Percentiles rank a stretch among this genome's conserved stretches.
Evolutionary conservation across 75 land plant genomes (phyloP).

Genomic region (Selaginella moellendorffii): DNA sequence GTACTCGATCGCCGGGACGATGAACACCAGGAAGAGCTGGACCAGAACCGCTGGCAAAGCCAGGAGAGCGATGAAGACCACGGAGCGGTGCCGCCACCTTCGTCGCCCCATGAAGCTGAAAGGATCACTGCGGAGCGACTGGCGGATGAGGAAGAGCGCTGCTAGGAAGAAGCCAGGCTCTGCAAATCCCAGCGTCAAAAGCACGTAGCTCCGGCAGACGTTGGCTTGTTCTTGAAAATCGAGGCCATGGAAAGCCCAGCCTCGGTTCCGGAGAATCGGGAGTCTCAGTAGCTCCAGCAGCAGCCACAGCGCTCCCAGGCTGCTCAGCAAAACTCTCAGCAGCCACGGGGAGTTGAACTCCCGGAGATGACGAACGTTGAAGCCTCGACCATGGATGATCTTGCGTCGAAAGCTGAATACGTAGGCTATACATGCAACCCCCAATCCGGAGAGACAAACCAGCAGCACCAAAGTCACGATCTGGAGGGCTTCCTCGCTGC

Average conservation of each 20-base stretch:
- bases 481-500: conserved; percentile 85
- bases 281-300: conserved; percentile 58
- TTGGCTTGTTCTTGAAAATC: conserved; percentile 42
- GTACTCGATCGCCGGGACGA: conserved; percentile 59
- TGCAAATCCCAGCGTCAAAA: conserved; percentile 74
- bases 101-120: conserved; percentile 30
- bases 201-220: conserved; percentile 65
- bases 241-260: conserved; percentile 38
- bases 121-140: conserved; percentile 48
- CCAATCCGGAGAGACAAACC: conserved; percentile 30
- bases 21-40: conserved; percentile 49
- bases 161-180: conserved; percentile 81
- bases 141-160: conserved; percentile 64
- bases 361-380: conserved; percentile 17
- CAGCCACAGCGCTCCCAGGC: conserved; percentile 62
- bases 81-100: conserved; percentile 49
- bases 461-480: conserved; percentile 64
- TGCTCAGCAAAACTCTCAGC: conserved; percentile 44
- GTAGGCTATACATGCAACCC: conserved; percentile 44
- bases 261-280: conserved; percentile 34
- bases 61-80: conserved; percentile 28
- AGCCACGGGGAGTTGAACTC: conserved; percentile 91
- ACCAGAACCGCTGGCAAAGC: conserved; percentile 56
- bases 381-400: conserved; percentile 26
- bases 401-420: conserved; percentile 49